Conservation (phyloP, 441 rosid species). For the Manihot esculenta region DNA sequence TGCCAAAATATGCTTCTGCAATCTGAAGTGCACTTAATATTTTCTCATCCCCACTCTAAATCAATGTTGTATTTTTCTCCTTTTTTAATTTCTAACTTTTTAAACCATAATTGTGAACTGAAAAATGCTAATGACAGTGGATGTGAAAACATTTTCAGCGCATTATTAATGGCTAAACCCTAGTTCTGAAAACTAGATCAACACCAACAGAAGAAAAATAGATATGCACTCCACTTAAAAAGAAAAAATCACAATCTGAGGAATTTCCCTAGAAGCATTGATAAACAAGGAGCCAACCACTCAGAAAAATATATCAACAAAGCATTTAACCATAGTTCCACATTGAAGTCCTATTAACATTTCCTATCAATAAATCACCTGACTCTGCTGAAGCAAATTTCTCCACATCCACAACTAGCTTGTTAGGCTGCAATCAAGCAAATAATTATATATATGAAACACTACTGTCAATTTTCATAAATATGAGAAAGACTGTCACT, state of each 20-base stretch:
- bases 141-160: background rate
- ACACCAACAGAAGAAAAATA: background rate
- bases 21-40: background rate
- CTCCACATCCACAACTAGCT: slow-evolving; percentile 92
- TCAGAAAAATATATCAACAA: background rate
- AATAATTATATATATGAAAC: slow-evolving; percentile 9
- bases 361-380: slow-evolving; percentile 39
- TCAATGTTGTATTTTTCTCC: background rate
- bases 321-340: background rate
- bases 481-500: background rate
- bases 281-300: slow-evolving; percentile 4
- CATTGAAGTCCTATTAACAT: background rate
- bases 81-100: background rate
- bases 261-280: background rate
- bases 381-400: slow-evolving; percentile 61
- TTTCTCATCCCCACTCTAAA: background rate
- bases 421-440: slow-evolving; percentile 75
- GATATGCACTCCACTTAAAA: slow-evolving; percentile 1
- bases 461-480: too few relatives aligned
- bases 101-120: background rate
- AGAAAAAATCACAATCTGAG: background rate
- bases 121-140: background rate
- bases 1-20: background rate
- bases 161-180: background rate
- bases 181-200: background rate